phyloP scores from a whole-genome alignment of 2,329 filamentous ascomycete genomes.

The Mariannaea elegans region DNA sequence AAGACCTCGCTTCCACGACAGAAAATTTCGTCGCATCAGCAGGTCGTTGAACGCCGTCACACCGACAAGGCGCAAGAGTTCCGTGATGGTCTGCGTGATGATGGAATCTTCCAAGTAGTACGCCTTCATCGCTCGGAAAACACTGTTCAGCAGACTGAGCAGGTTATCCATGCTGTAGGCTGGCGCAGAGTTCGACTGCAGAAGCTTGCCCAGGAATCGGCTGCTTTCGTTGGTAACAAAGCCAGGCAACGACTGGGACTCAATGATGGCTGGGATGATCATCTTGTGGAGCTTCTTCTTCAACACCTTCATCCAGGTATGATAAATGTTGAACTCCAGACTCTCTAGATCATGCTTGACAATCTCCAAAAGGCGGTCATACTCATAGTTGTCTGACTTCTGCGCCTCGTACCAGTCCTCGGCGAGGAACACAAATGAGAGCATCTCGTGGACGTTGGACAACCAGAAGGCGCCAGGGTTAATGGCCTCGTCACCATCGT shows the following conservation, averaged over 20 bases:
- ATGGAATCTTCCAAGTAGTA: constrained; percentile 98
- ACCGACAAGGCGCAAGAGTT: constrained; percentile 90
- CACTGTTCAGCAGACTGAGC: constrained; percentile 92
- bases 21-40: constrained; percentile 96
- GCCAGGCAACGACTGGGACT: constrained; percentile 96
- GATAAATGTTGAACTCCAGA: constrained; percentile 99
- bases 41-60: constrained; percentile 99
- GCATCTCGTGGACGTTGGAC: constrained; percentile 99
- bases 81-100: constrained; percentile 93
- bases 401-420: constrained; percentile 99
- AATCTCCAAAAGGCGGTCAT: constrained; percentile 95
- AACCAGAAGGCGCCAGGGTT: constrained; percentile 99
- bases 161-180: constrained; percentile 99
- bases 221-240: constrained; percentile 99
- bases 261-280: constrained; percentile 99
- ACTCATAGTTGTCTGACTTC: constrained; percentile 99
- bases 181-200: constrained; percentile 87
- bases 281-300: constrained; percentile 99
- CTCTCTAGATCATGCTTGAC: constrained; percentile 99
- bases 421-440: constrained; percentile 98
- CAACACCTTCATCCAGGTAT: constrained; percentile 99
- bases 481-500: constrained; percentile 96
- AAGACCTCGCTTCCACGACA: constrained; percentile 98
- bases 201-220: constrained; percentile 95
- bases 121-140: constrained; percentile 98